These are phyloP conservation scores for Apiotrichum porosum DNA, from an alignment of 1,284 basidiomycete genomes.

Conservation along the genomic window DNA sequence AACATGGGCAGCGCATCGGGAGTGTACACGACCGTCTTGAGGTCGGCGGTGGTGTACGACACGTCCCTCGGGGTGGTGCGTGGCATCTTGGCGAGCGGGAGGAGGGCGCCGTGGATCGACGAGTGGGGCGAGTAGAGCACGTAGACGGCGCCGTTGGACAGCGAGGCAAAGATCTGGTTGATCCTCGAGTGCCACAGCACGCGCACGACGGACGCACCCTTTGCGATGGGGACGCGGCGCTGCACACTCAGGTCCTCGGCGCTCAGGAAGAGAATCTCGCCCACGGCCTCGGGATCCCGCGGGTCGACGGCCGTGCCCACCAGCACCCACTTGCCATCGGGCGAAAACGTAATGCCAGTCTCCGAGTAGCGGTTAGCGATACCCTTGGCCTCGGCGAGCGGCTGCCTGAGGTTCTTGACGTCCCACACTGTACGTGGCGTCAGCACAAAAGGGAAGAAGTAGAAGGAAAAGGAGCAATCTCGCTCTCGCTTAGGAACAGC, in stretches of 20 bases:
- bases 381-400: slow-evolving; percentile 60
- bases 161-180: slow-evolving; percentile 85
- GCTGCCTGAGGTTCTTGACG: slow-evolving; percentile 77
- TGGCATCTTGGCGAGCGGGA: slow-evolving; percentile 60
- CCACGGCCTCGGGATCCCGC: slow-evolving; percentile 54
- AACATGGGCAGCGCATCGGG: slow-evolving; percentile 87
- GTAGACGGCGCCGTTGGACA: slow-evolving; percentile 80
- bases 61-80: slow-evolving; percentile 72
- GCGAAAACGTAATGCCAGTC: slow-evolving; percentile 89
- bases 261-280: slow-evolving; percentile 68
- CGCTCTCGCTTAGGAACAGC: too few species aligned
- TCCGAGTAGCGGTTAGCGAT: slow-evolving; percentile 78
- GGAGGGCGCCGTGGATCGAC: slow-evolving; percentile 85
- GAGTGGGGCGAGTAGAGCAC: slow-evolving; percentile 84
- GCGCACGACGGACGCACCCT: slow-evolving; percentile 73
- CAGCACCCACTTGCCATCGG: slow-evolving; percentile 78
- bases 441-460: background rate
- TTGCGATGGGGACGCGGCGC: slow-evolving; percentile 58
- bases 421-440: slow-evolving; percentile 73
- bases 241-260: slow-evolving; percentile 62
- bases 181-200: slow-evolving; percentile 94
- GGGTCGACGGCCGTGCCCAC: slow-evolving; percentile 65
- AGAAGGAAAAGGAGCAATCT: too few species aligned
- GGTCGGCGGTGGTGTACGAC: slow-evolving; percentile 72
- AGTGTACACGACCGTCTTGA: slow-evolving; percentile 69